Conservation (phyloP, 495 filamentous ascomycete species). For the Penicillium dipodomyicola region DNA sequence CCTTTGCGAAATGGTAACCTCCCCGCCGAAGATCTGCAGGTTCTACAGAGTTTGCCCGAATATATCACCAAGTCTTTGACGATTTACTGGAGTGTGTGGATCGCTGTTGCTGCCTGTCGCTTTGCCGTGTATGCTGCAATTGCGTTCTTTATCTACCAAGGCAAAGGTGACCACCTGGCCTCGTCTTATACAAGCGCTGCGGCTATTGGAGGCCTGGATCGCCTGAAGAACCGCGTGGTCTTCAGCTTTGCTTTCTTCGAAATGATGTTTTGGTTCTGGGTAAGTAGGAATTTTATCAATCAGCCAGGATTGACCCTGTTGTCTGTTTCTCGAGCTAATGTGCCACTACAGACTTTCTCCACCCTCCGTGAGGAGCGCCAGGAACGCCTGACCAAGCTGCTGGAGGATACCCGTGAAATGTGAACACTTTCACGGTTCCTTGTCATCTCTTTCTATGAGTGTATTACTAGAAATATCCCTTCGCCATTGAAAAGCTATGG, state of each 20-base stretch:
- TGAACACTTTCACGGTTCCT: slow-evolving; percentile 1
- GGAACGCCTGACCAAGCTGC: slow-evolving; percentile 35
- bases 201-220: slow-evolving; percentile 42
- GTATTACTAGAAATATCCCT: slow-evolving; percentile 13
- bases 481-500: not conserved
- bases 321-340: slow-evolving; percentile 40
- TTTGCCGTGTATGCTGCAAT: slow-evolving; percentile 63
- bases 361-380: slow-evolving; percentile 48
- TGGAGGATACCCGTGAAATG: slow-evolving; percentile 33
- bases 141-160: slow-evolving; percentile 67
- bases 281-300: slow-evolving; percentile 30
- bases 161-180: slow-evolving; percentile 41
- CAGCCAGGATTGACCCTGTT: not conserved
- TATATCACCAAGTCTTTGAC: slow-evolving; percentile 33
- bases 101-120: slow-evolving; percentile 64
- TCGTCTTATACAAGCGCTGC: slow-evolving; percentile 30
- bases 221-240: slow-evolving; percentile 73
- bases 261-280: slow-evolving; percentile 86
- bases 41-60: slow-evolving; percentile 39
- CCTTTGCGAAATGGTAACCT: slow-evolving; percentile 29
- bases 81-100: slow-evolving; percentile 72
- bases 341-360: slow-evolving; percentile 49
- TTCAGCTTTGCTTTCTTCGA: slow-evolving; percentile 85
- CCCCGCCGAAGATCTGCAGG: slow-evolving; percentile 29
- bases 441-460: slow-evolving; percentile 1